Conservation (phyloP, 768 basidiomycete species). For the Chalciporus chontae region DNA sequence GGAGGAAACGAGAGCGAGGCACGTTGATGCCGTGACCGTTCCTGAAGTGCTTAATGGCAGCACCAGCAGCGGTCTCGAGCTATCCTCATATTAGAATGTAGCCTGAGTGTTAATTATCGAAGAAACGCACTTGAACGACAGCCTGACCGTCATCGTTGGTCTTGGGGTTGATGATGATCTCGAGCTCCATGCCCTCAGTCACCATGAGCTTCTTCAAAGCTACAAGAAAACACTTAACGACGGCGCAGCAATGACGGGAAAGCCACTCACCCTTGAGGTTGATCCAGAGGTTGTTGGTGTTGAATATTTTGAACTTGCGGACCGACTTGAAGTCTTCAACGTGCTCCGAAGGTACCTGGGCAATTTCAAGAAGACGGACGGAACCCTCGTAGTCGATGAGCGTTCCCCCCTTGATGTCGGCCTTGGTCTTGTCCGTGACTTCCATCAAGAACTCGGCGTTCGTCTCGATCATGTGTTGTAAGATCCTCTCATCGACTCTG, state of each 20-base stretch:
- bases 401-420: constrained; percentile 72
- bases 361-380: constrained; percentile 70
- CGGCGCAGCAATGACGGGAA: neutral
- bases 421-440: constrained; percentile 81
- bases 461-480: constrained; percentile 61
- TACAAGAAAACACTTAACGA: constrained; percentile 16
- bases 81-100: constrained; percentile 16
- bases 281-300: constrained; percentile 67
- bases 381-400: constrained; percentile 67
- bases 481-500: constrained; percentile 65
- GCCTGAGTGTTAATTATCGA: neutral
- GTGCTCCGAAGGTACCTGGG: constrained; percentile 70
- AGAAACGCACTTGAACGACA: constrained; percentile 54
- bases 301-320: constrained; percentile 80
- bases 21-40: constrained; percentile 71
- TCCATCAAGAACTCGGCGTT: constrained; percentile 72
- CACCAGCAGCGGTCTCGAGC: constrained; percentile 76
- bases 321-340: constrained; percentile 72
- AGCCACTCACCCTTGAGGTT: constrained; percentile 40
- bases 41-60: constrained; percentile 70
- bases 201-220: constrained; percentile 77
- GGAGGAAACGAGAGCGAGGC: constrained; percentile 68
- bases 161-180: constrained; percentile 79
- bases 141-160: constrained; percentile 64
- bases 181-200: constrained; percentile 62